phyloP scores from a whole-genome alignment of 306 rosid species.

The Crataegus laevigata region DNA sequence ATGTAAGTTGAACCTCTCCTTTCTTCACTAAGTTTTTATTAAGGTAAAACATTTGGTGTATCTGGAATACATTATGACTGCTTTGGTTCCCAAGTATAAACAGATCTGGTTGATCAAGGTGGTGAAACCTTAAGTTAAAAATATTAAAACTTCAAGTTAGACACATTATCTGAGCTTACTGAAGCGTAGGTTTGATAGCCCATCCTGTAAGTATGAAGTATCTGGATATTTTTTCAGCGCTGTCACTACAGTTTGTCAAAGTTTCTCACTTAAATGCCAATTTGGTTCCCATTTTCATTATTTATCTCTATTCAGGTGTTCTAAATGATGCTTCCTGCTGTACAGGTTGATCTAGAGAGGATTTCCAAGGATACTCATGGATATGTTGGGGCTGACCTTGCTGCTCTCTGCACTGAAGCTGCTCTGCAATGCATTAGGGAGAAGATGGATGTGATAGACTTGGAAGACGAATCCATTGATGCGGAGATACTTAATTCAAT shows the following conservation, averaged over 20 bases:
- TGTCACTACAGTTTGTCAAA: neutral
- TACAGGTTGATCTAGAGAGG: constrained; percentile 52
- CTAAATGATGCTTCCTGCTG: neutral
- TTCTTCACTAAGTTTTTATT: neutral
- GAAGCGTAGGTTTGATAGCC: neutral
- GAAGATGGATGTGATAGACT: constrained; percentile 63
- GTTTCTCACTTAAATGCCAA: neutral
- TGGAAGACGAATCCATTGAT: constrained; percentile 64
- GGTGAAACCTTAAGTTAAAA: neutral
- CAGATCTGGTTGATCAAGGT: neutral
- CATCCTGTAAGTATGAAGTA: neutral
- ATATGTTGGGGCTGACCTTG: constrained; percentile 69
- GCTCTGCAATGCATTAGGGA: constrained; percentile 67
- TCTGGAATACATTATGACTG: neutral
- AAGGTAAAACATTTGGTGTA: neutral
- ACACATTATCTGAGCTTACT: neutral
- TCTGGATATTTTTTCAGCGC: neutral
- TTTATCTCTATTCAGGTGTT: neutral
- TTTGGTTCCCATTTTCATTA: neutral
- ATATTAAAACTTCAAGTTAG: neutral
- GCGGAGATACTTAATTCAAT: constrained; percentile 54
- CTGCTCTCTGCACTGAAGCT: constrained; percentile 72
- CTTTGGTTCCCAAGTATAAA: neutral
- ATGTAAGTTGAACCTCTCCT: constrained; percentile 28
- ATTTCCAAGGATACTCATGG: constrained; percentile 59